Conservation (phyloP, 257 asterid genomes). For the Craterostigma plantagineum region DNA sequence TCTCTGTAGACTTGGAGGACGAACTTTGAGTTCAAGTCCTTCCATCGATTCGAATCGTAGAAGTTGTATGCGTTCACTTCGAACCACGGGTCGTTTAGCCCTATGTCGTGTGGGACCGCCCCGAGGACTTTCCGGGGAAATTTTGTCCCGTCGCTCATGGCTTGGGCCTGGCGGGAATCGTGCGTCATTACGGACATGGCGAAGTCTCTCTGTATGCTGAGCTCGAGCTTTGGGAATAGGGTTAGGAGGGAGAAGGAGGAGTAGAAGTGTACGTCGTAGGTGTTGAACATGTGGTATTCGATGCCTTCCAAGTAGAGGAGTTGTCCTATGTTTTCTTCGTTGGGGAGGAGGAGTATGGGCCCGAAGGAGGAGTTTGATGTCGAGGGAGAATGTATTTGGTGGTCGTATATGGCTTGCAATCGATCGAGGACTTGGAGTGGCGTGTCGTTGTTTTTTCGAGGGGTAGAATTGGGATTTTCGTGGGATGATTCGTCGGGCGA, state of each 20-base stretch:
- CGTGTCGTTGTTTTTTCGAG: slow-evolving; percentile 24
- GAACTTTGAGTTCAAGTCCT: slow-evolving; percentile 89
- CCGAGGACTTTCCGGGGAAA: slow-evolving; percentile 72
- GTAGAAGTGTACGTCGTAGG: slow-evolving; percentile 90
- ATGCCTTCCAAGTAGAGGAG: slow-evolving; percentile 89
- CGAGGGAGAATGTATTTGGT: slow-evolving; percentile 44
- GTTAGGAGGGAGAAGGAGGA: slow-evolving; percentile 61
- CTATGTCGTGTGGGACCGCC: slow-evolving; percentile 96
- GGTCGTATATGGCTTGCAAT: slow-evolving; percentile 41
- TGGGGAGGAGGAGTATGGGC: slow-evolving; percentile 42
- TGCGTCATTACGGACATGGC: slow-evolving; percentile 98
- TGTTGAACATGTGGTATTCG: slow-evolving; percentile 89
- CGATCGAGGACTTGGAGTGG: slow-evolving; percentile 61
- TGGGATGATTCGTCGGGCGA: slow-evolving; percentile 11
- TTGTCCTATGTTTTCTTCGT: slow-evolving; percentile 89
- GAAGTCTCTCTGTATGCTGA: slow-evolving; percentile 83
- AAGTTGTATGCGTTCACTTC: slow-evolving; percentile 67
- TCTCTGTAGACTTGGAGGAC: slow-evolving; percentile 91
- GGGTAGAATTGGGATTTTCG: slow-evolving; percentile 8
- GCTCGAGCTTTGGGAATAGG: slow-evolving; percentile 83
- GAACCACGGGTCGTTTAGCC: slow-evolving; percentile 94
- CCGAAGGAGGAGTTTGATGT: slow-evolving; percentile 63
- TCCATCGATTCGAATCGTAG: slow-evolving; percentile 87
- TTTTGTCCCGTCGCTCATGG: slow-evolving; percentile 48
- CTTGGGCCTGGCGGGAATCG: slow-evolving; percentile 52